Conservation (phyloP, 2,329 filamentous ascomycete genomes). For the Tolypocladium ovalisporum region DNA sequence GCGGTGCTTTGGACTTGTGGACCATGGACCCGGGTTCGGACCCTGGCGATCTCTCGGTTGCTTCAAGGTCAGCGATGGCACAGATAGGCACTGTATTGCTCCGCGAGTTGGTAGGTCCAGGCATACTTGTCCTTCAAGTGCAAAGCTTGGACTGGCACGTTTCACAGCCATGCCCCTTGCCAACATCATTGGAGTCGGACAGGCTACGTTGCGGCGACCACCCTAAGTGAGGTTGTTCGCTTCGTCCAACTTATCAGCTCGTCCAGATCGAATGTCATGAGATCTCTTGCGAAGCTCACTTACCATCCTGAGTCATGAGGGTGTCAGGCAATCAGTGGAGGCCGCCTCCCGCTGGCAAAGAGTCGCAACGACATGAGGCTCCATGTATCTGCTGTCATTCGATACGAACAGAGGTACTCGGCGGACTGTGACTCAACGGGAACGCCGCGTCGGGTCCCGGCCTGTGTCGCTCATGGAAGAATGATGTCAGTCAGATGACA, state of each 20-base stretch:
- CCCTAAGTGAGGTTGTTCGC: background rate
- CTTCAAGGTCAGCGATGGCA: background rate
- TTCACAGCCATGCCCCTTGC: background rate
- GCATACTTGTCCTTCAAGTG: background rate
- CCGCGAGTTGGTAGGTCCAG: no score
- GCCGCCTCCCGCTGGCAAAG: background rate
- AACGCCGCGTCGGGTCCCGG: no score
- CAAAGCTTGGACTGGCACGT: background rate
- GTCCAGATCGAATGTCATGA: no score
- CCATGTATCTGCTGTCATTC: no score
- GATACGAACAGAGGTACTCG: no score
- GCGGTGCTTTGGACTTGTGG: background rate
- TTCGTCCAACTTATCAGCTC: no score
- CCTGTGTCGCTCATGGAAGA: background rate
- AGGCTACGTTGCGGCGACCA: background rate
- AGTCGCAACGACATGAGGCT: no score
- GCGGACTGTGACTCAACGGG: no score
- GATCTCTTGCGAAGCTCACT: background rate
- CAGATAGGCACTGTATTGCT: background rate
- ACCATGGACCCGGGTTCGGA: background rate
- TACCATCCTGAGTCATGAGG: background rate
- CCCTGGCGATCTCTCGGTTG: background rate
- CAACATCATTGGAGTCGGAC: background rate
- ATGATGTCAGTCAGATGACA: background rate
- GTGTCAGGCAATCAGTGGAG: background rate